Evolutionary conservation across 805 yeast species (phyloP), one percentile per base, ranked within the genome.

Genomic region (Candida hispaniensis): DNA sequence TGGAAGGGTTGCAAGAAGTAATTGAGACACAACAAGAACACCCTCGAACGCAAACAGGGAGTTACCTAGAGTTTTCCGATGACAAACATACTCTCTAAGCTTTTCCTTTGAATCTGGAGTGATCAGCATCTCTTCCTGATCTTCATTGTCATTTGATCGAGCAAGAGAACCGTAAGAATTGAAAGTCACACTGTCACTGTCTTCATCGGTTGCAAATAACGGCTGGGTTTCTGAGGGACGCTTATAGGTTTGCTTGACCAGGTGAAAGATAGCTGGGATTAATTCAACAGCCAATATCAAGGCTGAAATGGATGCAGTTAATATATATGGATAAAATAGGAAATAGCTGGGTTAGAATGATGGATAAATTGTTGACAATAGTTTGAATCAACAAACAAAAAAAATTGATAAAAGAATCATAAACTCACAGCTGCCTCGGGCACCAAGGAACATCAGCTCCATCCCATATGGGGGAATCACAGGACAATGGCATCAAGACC

Each of bases 401-500:
- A n/a, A n/a, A n/a, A n/a, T n/a, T n/a, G n/a, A n/a, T n/a, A n/a
- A n/a, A n/a, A n/a, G n/a, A n/a, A n/a, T n/a, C n/a, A n/a, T n/a
- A n/a, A 12, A 32, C 36, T 32, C 36, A 32, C 36, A 32, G 13
- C 14, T 32, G 36, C 4, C 36, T 27, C 14, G 18, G 17, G 24
- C 36, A 32, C 28, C 27, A 22, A 9, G 36, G 36, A 21, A 32
- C 36, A n/a, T 32, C 28, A 28, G 28, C 24, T 27, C 36, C 36
- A 32, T 32, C 36, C 36, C 36, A 32, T n/a, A 32, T 18, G 36
- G 36, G 36, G 24, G 28, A 23, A 13, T 32, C 36, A 28, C 36
- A 32, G 36, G 28, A 23, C 36, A 32, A 32, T 32, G 36, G 24
- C 36, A 32, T 32, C 17, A 16, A 12, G n/a, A n/a, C n/a, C n/a